Base-by-base conservation (phyloP, 345 rosid species). In the Trapa bicornis region DNA sequence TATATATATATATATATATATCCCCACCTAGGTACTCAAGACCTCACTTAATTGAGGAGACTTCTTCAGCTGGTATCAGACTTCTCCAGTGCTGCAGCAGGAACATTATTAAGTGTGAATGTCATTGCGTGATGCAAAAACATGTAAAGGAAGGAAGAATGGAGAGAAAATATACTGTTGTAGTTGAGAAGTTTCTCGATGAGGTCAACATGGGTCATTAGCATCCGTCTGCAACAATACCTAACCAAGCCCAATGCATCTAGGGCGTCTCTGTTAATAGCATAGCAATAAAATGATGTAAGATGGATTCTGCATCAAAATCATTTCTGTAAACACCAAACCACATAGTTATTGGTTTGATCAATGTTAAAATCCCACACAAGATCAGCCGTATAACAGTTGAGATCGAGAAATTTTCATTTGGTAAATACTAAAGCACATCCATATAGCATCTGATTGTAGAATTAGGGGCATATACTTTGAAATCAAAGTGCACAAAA, bases 121-220 rank as follows among this genome's bases (percentile, higher is more conserved):
- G 66, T 43, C 61, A 42, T 4, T 5, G 33, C 0, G 42, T 16
- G 42, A 47, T 17, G 70, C 33, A 63, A 36, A 71, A 13, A 54
- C 10, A 64, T n/a, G 15, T 50, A 68, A 29, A 42, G 61, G 69
- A 50, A 56, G 67, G 72, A n/a, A 69, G 56, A 4, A 41, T 41
- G 4, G 5, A 61, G 74, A 65, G 73, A 64, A 38, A 64, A 72
- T 87, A 72, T 87, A 94, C 99, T 86, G 61, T 94, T 94, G 79
- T 91, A 94, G 82, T 89, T 91, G 71, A 94, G 86, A 76, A 94
- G 99, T 87, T 94, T 94, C 83, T 94, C 99, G 52, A 94, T 94
- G 71, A 94, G 93, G 81, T 94, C 99, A 37, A 94, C 99, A 68
- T 94, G 99, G 70, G 99, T 94, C 96, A 94, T 94, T 10, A 91